phyloP scores from a whole-genome alignment of 176 grass and related monocot species.

The Triticum aestivum region DNA sequence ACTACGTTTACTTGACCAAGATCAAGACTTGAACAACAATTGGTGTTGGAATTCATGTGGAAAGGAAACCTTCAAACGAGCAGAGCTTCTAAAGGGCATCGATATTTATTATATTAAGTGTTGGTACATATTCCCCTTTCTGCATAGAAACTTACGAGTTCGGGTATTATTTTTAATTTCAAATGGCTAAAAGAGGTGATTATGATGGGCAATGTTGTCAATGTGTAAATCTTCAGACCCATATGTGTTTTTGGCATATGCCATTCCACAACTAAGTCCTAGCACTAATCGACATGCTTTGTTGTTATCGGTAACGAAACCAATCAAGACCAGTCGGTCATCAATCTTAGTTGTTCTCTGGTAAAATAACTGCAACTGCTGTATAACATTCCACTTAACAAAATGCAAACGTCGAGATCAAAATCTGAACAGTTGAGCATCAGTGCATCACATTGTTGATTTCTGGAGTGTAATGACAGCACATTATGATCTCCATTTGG shows the following conservation, averaged over 20 bases:
- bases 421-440: constrained; percentile 22
- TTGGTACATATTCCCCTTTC: constrained; percentile 18
- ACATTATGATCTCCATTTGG: constrained; percentile 9
- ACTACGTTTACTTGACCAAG: constrained; percentile 31
- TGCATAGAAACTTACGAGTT: background rate
- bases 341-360: background rate
- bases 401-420: constrained; percentile 18
- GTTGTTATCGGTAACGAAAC: constrained; percentile 11
- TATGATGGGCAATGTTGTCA: background rate
- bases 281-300: background rate
- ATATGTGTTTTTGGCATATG: constrained; percentile 9
- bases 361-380: background rate
- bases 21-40: constrained; percentile 20
- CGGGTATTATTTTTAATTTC: background rate
- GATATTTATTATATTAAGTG: background rate
- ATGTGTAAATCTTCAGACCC: constrained; percentile 3
- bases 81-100: background rate
- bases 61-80: constrained; percentile 11
- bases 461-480: constrained; percentile 34
- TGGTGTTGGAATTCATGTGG: background rate
- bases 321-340: background rate
- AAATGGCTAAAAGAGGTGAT: background rate
- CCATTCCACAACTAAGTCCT: background rate
- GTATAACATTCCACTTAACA: background rate
- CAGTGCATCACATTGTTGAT: constrained; percentile 25